Conservation (phyloP, 2,329 filamentous ascomycete genomes). For the Aschersonia sp. region DNA sequence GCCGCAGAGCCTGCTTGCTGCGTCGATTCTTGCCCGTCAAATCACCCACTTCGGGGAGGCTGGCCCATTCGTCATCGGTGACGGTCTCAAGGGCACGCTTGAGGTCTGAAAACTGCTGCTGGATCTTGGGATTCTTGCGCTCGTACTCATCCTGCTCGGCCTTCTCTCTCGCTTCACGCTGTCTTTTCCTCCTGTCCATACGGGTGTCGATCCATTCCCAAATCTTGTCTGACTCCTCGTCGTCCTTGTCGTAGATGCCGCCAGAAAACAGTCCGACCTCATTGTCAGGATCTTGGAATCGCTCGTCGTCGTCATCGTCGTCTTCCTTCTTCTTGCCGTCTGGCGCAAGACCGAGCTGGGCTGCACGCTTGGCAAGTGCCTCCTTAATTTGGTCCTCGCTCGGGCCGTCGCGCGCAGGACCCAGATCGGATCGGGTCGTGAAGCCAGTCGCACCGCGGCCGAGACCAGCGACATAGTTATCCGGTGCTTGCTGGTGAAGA, state of each 20-base stretch:
- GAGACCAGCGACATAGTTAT: constrained; percentile 89
- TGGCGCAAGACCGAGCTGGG: constrained; percentile 57
- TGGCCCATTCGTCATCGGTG: constrained; percentile 93
- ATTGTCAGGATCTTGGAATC: constrained; percentile 93
- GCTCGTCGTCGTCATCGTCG: constrained; percentile 60
- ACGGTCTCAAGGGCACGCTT: constrained; percentile 82
- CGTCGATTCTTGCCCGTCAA: constrained; percentile 87
- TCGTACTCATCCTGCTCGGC: constrained; percentile 92
- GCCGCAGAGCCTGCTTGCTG: constrained; percentile 65
- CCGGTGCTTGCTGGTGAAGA: constrained; percentile 68
- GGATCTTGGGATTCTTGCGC: constrained; percentile 93
- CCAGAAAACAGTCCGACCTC: constrained; percentile 92
- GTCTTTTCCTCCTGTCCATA: constrained; percentile 79
- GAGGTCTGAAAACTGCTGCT: constrained; percentile 91
- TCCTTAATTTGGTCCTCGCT: constrained; percentile 98
- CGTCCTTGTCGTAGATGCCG: constrained; percentile 91
- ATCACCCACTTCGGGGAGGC: constrained; percentile 88
- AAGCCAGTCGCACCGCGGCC: constrained; percentile 97
- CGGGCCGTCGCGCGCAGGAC: constrained; percentile 85
- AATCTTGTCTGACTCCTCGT: constrained; percentile 93
- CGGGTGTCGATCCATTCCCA: constrained; percentile 93
- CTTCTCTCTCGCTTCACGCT: constrained; percentile 90
- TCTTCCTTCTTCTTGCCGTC: constrained; percentile 61
- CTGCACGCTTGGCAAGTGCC: constrained; percentile 84
- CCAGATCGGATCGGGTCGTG: constrained; percentile 91